phyloP scores from a whole-genome alignment of 345 rosid genomes.

The Salix brachista region DNA sequence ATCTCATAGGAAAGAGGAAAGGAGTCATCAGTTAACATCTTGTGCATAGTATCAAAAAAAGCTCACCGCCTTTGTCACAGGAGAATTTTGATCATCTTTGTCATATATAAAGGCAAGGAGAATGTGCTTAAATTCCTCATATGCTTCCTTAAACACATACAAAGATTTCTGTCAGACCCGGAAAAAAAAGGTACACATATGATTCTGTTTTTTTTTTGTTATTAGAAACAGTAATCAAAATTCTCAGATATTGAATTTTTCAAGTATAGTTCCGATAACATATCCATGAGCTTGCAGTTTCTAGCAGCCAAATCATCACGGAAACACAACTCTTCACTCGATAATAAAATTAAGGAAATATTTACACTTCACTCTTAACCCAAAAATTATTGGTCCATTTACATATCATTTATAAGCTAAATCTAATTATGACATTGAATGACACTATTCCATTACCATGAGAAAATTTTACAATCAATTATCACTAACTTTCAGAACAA shows the following conservation, averaged over 20 bases:
- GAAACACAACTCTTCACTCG: no score
- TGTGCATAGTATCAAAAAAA: background rate
- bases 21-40: background rate
- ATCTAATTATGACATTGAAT: no score
- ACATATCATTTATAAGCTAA: no score
- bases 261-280: no score
- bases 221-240: no score
- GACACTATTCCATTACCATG: background rate
- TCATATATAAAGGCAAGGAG: constrained; percentile 88
- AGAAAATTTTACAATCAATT: background rate
- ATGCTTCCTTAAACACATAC: constrained; percentile 82
- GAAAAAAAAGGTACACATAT: background rate
- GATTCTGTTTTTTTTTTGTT: no score
- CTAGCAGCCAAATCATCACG: no score
- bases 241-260: no score
- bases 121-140: constrained; percentile 94
- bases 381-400: no score
- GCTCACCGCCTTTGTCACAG: constrained; percentile 80
- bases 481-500: background rate
- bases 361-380: no score
- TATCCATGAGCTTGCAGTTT: no score
- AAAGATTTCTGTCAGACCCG: constrained; percentile 23
- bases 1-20: background rate
- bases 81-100: constrained; percentile 73
- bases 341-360: no score